A percentile compares a stretch with the other conserved stretches of the same genome.
Evolutionary conservation across 2,329 filamentous ascomycete genomes (phyloP).

Genomic region (Aspergillus pseudonomiae): DNA sequence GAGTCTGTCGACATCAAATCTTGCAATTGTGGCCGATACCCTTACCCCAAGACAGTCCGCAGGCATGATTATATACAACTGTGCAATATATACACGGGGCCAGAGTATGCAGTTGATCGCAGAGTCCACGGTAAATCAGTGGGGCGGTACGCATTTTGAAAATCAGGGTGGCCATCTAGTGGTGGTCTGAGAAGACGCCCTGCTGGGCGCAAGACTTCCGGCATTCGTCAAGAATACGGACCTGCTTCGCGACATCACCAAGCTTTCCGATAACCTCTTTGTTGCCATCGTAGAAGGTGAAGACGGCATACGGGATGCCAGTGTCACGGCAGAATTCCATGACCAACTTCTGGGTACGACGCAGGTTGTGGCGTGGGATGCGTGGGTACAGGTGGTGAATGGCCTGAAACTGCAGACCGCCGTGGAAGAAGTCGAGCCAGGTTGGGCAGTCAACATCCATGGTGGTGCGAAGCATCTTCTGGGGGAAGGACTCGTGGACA

Average conservation of each 20-base stretch:
- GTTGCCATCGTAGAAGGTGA: conserved; percentile 83
- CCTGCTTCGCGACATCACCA: conserved; percentile 78
- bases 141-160: neutral
- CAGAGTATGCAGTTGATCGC: neutral
- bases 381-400: conserved; percentile 85
- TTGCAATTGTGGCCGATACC: neutral
- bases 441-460: conserved; percentile 89
- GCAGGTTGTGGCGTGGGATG: conserved; percentile 82
- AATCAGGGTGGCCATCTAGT: conserved; percentile 19
- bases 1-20: neutral
- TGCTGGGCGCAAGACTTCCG: conserved; percentile 52
- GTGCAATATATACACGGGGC: neutral
- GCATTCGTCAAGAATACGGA: conserved; percentile 75
- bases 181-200: conserved; percentile 37
- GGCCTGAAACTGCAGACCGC: conserved; percentile 85
- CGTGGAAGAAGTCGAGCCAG: conserved; percentile 89
- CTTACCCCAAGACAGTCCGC: conserved; percentile 1
- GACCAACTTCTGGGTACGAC: conserved; percentile 73
- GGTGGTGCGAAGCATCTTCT: conserved; percentile 87
- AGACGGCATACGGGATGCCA: conserved; percentile 80
- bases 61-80: conserved; percentile 1
- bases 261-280: conserved; percentile 76
- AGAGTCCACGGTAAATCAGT: neutral
- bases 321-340: conserved; percentile 81
- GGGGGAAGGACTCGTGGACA: conserved; percentile 80